These are phyloP conservation scores for Gossypium sturtianum DNA, from an alignment of 345 rosid species.

Conservation along the genomic window DNA sequence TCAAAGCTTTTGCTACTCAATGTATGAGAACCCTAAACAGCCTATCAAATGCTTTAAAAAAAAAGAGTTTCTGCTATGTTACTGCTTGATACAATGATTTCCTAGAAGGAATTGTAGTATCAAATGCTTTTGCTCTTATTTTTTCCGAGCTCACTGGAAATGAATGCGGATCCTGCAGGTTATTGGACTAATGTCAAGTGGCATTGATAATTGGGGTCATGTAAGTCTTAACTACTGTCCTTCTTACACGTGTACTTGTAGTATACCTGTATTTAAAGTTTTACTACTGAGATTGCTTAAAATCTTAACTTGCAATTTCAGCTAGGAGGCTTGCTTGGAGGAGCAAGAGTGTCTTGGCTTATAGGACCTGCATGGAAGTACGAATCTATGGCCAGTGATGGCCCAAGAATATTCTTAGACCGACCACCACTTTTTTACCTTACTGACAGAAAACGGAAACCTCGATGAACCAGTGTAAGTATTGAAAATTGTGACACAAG, in stretches of 20 bases:
- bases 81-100: neutral
- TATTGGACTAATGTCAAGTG: constrained; percentile 46
- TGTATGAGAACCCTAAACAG: neutral
- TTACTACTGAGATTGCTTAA: neutral
- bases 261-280: neutral
- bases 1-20: neutral
- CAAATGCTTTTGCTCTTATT: neutral
- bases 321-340: constrained; percentile 86
- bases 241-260: neutral
- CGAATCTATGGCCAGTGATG: constrained; percentile 41
- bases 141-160: neutral
- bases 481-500: too few species aligned
- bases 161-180: constrained; percentile 37
- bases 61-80: neutral
- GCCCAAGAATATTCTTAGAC: constrained; percentile 49
- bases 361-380: constrained; percentile 82
- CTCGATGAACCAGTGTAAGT: too few species aligned
- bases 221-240: constrained; percentile 44
- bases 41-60: neutral
- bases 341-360: constrained; percentile 69
- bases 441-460: too few species aligned
- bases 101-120: neutral
- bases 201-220: constrained; percentile 92
- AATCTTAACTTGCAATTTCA: constrained; percentile 16
- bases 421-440: constrained; percentile 48